Evolutionary conservation across 805 yeast genomes (phyloP), one percentile per base, ranked within the genome.

Genomic region (Candida pseudofarinosa): DNA sequence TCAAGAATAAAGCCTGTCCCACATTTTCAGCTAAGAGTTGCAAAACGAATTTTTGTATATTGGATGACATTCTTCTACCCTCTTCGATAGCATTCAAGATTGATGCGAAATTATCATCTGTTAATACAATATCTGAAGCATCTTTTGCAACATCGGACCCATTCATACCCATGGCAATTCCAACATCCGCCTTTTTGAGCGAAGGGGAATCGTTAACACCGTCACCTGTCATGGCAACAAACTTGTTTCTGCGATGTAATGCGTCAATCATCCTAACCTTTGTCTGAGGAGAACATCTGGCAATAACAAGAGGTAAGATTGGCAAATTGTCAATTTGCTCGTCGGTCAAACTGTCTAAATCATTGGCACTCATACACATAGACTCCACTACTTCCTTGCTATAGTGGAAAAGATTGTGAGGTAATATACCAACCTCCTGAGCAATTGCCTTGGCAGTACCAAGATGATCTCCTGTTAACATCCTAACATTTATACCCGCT

Each of bases 111-210:
- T 85, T 85, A 59, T 85, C 91, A 44, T 66, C 71, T 17, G 84
- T 74, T 39, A 85, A 71, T 14, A 85, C 86, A 60, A 85, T 83
- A 60, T 85, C 91, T 36, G 85, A 74, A 4, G 89, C 88, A 59
- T 84, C 88, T 59, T 85, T 85, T n/a, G 91, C 91, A 33, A 85
- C 91, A 66, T 85, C 91, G 10, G 87, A 80, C 4, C 91, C 91
- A 47, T 83, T 77, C 28, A 64, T 51, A 37, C 91, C 91, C 91
- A 85, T 85, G 8, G 91, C 88, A 60, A 85, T 83, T 50, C 91
- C 91, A 43, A 85, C 87, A 61, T 85, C 89, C 3, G 91, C 84
- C 49, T 71, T 79, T 59, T 84, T 84, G 62, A 85, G 68, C 30
- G 85, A 77, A 19, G 91, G 91, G 2, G 89, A 83, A 58, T 85